These are phyloP conservation scores for Exsudoporus floridanus DNA, from an alignment of 1,284 basidiomycete species.

Conservation along the genomic window DNA sequence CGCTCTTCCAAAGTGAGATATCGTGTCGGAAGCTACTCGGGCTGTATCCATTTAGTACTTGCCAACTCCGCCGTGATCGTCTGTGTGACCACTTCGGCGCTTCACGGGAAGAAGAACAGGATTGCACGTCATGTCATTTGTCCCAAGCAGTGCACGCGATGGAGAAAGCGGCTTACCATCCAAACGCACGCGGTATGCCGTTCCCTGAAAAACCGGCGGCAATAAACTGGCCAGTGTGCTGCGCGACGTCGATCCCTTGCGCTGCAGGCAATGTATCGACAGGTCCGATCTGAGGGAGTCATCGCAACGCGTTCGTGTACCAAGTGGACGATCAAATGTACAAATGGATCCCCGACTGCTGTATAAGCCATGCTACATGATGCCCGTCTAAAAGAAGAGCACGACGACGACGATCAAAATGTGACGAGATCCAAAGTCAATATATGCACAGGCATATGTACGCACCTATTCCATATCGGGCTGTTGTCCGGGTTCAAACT, in stretches of 20 bases:
- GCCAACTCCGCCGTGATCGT: conserved; percentile 61
- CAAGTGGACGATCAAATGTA: conserved; percentile 38
- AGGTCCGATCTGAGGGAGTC: conserved; percentile 57
- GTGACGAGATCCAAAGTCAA: background rate
- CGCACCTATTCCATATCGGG: conserved; percentile 76
- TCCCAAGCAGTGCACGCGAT: background rate
- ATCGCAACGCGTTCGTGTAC: background rate
- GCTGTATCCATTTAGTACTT: conserved; percentile 46
- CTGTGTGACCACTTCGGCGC: conserved; percentile 63
- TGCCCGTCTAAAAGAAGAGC: conserved; percentile 58
- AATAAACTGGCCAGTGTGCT: conserved; percentile 64
- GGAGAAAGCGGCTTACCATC: conserved; percentile 39
- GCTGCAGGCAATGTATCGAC: conserved; percentile 39
- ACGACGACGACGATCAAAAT: background rate
- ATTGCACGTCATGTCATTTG: background rate
- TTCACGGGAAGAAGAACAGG: conserved; percentile 31
- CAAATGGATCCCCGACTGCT: conserved; percentile 62
- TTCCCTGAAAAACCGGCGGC: conserved; percentile 77
- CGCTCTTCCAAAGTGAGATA: conserved; percentile 49
- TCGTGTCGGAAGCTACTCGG: conserved; percentile 63
- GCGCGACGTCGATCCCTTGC: conserved; percentile 16
- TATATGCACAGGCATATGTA: background rate
- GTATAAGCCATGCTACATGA: conserved; percentile 86
- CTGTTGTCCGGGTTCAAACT: conserved; percentile 45
- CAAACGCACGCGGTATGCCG: conserved; percentile 77